Percentiles rank a stretch among this genome's conserved stretches.
Conservation (phyloP, 1,284 basidiomycete genomes). For the Abortiporus biennis region DNA sequence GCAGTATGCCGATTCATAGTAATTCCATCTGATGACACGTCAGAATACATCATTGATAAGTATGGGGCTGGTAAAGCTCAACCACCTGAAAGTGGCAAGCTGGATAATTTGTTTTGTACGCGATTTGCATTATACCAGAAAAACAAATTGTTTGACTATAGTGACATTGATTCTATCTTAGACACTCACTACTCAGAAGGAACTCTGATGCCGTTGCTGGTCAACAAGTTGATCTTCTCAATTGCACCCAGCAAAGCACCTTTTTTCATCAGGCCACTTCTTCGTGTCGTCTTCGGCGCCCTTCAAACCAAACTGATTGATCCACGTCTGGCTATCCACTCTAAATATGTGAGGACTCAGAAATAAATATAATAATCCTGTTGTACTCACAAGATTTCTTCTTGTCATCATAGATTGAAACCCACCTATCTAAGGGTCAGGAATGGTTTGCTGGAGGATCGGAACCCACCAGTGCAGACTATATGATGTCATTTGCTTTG, state of each 20-base stretch:
- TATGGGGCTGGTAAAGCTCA: constrained; percentile 34
- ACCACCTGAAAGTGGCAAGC: constrained; percentile 28
- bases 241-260: constrained; percentile 23
- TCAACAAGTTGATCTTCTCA: constrained; percentile 25
- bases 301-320: not conserved
- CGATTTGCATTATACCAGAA: constrained; percentile 3
- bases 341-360: not conserved
- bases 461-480: constrained; percentile 33
- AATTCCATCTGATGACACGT: not conserved
- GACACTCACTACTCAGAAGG: constrained; percentile 35
- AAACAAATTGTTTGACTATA: not conserved
- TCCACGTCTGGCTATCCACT: not conserved
- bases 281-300: constrained; percentile 6
- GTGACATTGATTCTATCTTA: constrained; percentile 9
- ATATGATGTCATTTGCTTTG: constrained; percentile 31
- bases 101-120: constrained; percentile 34
- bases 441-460: constrained; percentile 33
- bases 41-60: constrained; percentile 33
- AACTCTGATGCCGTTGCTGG: constrained; percentile 31
- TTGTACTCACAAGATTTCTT: not conserved
- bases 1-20: not conserved
- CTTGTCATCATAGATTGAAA: constrained; percentile 16
- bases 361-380: not conserved
- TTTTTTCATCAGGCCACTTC: constrained; percentile 27
- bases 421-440: constrained; percentile 19